phyloP scores from a whole-genome alignment of 192 early-diverging fungal genomes.

The Allomyces macrogynus region DNA sequence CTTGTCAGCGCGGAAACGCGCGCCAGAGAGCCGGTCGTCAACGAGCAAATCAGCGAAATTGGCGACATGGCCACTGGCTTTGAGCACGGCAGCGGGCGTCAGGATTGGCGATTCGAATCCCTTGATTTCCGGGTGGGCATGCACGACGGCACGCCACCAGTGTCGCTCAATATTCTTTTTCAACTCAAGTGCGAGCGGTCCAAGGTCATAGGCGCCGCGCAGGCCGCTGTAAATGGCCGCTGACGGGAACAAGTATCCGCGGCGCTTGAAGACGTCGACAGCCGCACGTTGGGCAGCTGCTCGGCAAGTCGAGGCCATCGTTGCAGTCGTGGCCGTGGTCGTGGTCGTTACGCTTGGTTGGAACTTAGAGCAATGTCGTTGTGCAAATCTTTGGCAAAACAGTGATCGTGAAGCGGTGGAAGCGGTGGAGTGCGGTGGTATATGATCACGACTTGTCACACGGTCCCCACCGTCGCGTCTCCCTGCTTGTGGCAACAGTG shows the following conservation, averaged over 20 bases:
- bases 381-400: too few relatives aligned
- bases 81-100: constrained; percentile 32
- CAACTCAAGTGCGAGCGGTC: constrained; percentile 32
- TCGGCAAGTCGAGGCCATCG: too few relatives aligned
- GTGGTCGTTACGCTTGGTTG: too few relatives aligned
- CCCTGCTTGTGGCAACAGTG: too few relatives aligned
- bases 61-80: constrained; percentile 35
- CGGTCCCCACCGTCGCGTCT: too few relatives aligned
- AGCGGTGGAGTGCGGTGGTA: too few relatives aligned
- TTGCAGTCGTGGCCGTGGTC: too few relatives aligned
- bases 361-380: too few relatives aligned
- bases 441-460: too few relatives aligned
- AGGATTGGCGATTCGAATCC: constrained; percentile 40
- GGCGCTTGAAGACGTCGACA: constrained; percentile 31
- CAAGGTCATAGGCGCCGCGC: constrained; percentile 36
- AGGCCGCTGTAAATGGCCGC: constrained; percentile 38
- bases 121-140: constrained; percentile 28
- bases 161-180: constrained; percentile 32
- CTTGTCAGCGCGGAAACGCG: not conserved
- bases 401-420: too few relatives aligned
- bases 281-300: too few relatives aligned
- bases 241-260: constrained; percentile 35
- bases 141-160: constrained; percentile 31
- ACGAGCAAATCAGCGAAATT: constrained; percentile 25
- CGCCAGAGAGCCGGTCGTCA: not conserved